These are phyloP conservation scores for Aspergillus pseudonomiae DNA, from an alignment of 2,329 filamentous ascomycete genomes.

Conservation along the genomic window DNA sequence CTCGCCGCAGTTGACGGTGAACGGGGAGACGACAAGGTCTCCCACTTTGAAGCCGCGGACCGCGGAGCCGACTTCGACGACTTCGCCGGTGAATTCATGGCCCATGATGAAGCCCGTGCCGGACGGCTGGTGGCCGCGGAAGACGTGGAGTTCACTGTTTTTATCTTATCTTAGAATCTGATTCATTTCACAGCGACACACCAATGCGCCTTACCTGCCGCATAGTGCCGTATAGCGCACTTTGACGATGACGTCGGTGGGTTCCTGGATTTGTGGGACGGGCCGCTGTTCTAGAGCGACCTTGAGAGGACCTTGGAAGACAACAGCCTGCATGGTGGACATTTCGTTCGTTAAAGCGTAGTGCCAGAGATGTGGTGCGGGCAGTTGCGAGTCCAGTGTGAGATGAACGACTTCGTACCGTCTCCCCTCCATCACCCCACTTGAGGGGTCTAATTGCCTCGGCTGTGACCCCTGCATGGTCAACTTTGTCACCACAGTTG, in stretches of 20 bases:
- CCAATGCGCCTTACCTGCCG: slow-evolving; percentile 65
- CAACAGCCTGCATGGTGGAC: slow-evolving; percentile 74
- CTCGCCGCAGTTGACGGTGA: slow-evolving; percentile 72
- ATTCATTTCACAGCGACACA: background rate
- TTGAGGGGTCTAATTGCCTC: background rate
- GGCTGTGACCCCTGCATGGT: background rate
- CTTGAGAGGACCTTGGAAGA: slow-evolving; percentile 77
- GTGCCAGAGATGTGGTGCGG: background rate
- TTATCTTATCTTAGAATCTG: background rate
- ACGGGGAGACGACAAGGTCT: slow-evolving; percentile 78
- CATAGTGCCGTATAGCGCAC: slow-evolving; percentile 81
- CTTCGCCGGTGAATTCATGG: slow-evolving; percentile 81
- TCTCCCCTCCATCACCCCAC: background rate
- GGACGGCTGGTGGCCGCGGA: slow-evolving; percentile 76
- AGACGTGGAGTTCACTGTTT: slow-evolving; percentile 74
- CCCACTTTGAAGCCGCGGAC: slow-evolving; percentile 66
- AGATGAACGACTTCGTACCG: background rate
- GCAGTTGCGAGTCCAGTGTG: background rate
- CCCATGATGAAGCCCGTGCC: slow-evolving; percentile 65
- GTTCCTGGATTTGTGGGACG: slow-evolving; percentile 69
- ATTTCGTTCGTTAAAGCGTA: background rate
- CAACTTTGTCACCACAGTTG: background rate
- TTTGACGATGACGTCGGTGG: slow-evolving; percentile 77
- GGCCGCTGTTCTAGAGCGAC: slow-evolving; percentile 77
- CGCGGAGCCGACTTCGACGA: slow-evolving; percentile 64